Evolutionary conservation across 441 rosid genomes (phyloP).

Genomic region (Omphalea diandra): DNA sequence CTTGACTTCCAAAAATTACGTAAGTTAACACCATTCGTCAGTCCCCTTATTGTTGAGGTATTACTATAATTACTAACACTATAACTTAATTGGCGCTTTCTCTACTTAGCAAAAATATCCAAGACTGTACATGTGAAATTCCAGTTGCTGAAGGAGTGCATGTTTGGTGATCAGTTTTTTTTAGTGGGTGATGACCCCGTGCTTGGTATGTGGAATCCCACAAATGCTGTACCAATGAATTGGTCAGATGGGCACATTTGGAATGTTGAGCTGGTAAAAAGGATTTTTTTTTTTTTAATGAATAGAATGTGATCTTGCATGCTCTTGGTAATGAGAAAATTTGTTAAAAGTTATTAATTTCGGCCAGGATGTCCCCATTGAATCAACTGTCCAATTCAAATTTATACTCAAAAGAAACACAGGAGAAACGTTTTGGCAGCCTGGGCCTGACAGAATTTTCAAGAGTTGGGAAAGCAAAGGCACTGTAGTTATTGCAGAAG

Average conservation of each 20-base stretch:
- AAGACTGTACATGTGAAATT: conserved; percentile 41
- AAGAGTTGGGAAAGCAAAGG: conserved; percentile 39
- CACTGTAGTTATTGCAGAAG: conserved; percentile 34
- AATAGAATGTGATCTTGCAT: neutral
- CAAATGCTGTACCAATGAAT: conserved; percentile 34
- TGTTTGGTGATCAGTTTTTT: conserved; percentile 39
- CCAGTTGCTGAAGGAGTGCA: conserved; percentile 39
- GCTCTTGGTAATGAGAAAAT: neutral
- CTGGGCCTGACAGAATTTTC: conserved; percentile 43
- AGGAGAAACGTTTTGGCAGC: conserved; percentile 43
- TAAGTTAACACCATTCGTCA: conserved; percentile 5
- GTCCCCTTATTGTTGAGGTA: neutral
- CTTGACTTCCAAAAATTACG: conserved; percentile 13
- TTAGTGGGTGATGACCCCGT: conserved; percentile 40
- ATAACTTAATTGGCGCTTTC: neutral
- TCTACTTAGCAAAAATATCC: conserved; percentile 18
- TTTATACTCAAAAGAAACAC: conserved; percentile 27
- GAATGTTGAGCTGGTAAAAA: conserved; percentile 43
- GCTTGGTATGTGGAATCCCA: conserved; percentile 47
- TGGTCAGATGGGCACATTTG: conserved; percentile 52
- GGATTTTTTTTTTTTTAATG: neutral
- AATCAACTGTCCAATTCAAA: conserved; percentile 38
- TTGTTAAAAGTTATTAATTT: neutral
- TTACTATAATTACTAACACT: neutral
- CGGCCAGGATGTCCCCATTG: conserved; percentile 36